Conservation (phyloP, 805 yeast genomes). For the Pichia rugopelliculosa region DNA sequence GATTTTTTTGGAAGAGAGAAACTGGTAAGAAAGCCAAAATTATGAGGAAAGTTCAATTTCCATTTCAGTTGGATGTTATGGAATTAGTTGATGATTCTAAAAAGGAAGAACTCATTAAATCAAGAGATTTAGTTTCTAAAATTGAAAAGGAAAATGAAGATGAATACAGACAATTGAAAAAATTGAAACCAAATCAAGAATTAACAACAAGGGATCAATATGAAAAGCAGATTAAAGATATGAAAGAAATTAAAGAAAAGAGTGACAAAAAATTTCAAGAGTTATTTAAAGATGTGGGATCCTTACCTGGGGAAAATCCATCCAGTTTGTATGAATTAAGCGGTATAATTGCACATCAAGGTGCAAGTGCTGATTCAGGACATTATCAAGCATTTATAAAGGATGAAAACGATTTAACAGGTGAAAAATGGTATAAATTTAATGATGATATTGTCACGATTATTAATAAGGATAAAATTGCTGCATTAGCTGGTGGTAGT, state of each 20-base stretch:
- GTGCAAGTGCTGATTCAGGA: slow-evolving; percentile 94
- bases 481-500: slow-evolving; percentile 90
- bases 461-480: slow-evolving; percentile 77
- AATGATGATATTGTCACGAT: slow-evolving; percentile 83
- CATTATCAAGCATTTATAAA: slow-evolving; percentile 89
- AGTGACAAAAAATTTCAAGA: slow-evolving; percentile 40
- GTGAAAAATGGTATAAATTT: slow-evolving; percentile 87
- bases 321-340: slow-evolving; percentile 78
- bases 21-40: slow-evolving; percentile 88
- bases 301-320: slow-evolving; percentile 66
- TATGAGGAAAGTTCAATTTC: slow-evolving; percentile 88
- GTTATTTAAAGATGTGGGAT: slow-evolving; percentile 33
- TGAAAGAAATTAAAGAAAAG: slow-evolving; percentile 39
- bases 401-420: slow-evolving; percentile 56
- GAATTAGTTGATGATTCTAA: slow-evolving; percentile 80
- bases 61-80: slow-evolving; percentile 82
- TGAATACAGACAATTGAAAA: slow-evolving; percentile 63
- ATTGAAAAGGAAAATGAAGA: slow-evolving; percentile 70
- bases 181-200: slow-evolving; percentile 37
- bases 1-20: slow-evolving; percentile 95
- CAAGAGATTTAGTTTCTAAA: slow-evolving; percentile 70
- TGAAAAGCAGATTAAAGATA: slow-evolving; percentile 46
- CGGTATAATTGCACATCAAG: slow-evolving; percentile 87
- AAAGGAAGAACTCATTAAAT: slow-evolving; percentile 54
- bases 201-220: slow-evolving; percentile 48